These are phyloP conservation scores for Priceomyces medius DNA, from an alignment of 805 yeast genomes.

Conservation along the genomic window DNA sequence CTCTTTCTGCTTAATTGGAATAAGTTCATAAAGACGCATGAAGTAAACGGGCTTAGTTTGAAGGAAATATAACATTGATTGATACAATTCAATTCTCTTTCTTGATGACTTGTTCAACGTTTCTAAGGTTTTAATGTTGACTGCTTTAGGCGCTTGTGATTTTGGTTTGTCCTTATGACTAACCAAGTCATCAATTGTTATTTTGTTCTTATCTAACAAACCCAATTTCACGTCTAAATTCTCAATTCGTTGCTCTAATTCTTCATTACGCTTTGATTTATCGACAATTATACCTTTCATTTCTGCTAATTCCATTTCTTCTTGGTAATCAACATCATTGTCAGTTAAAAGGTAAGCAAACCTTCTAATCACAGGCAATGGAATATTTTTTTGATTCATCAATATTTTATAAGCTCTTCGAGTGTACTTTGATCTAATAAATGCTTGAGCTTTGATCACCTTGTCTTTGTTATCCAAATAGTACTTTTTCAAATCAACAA, in stretches of 20 bases:
- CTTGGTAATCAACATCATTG: slow-evolving; percentile 69
- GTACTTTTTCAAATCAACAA: slow-evolving; percentile 36
- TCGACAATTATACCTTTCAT: slow-evolving; percentile 67
- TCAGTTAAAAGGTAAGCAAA: slow-evolving; percentile 76
- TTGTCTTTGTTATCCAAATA: slow-evolving; percentile 57
- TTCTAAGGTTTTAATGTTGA: slow-evolving; percentile 24
- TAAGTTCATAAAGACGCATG: slow-evolving; percentile 48
- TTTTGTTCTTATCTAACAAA: slow-evolving; percentile 73
- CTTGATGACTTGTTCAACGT: slow-evolving; percentile 41
- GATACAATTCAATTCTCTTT: slow-evolving; percentile 64
- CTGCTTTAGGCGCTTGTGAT: slow-evolving; percentile 17
- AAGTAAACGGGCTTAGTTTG: slow-evolving; percentile 83
- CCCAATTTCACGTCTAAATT: slow-evolving; percentile 78
- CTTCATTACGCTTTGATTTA: slow-evolving; percentile 67
- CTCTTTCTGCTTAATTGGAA: slow-evolving; percentile 24
- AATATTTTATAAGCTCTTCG: slow-evolving; percentile 73
- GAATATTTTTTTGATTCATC: slow-evolving; percentile 70
- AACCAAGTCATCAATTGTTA: slow-evolving; percentile 71
- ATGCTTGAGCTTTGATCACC: slow-evolving; percentile 72
- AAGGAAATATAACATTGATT: slow-evolving; percentile 72
- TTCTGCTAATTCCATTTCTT: slow-evolving; percentile 67
- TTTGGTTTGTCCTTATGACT: slow-evolving; percentile 38
- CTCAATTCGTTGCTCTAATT: slow-evolving; percentile 69
- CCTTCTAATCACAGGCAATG: slow-evolving; percentile 68
- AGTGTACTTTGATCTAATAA: slow-evolving; percentile 63